phyloP scores from a whole-genome alignment of 345 rosid genomes.

The Citrus glauca region DNA sequence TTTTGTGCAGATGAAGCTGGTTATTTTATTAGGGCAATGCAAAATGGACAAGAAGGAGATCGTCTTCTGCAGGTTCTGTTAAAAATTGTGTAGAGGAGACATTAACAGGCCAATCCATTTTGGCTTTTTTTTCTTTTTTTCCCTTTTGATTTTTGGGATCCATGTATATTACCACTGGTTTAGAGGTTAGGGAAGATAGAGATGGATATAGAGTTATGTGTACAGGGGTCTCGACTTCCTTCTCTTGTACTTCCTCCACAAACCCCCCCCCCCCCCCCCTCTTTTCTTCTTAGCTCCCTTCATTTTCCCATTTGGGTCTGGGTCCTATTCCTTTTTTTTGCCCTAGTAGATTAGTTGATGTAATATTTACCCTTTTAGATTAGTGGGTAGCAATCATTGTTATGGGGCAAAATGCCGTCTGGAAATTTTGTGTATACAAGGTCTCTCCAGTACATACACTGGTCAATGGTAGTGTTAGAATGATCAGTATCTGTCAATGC shows the following conservation, averaged over 20 bases:
- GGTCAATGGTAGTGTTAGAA: constrained; percentile 3
- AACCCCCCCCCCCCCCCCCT: too few relatives aligned
- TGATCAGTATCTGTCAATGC: constrained; percentile 10
- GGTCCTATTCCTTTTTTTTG: constrained; percentile 24
- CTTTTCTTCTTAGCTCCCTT: neutral
- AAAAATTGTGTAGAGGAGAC: constrained; percentile 11
- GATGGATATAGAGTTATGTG: constrained; percentile 58
- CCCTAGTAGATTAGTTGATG: constrained; percentile 52
- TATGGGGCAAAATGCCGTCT: constrained; percentile 34
- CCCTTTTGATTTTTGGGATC: constrained; percentile 22
- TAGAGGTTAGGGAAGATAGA: constrained; percentile 48
- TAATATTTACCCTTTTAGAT: constrained; percentile 35
- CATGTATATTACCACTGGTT: constrained; percentile 55
- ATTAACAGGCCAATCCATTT: constrained; percentile 6
- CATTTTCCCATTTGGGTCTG: constrained; percentile 29
- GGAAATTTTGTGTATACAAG: constrained; percentile 55
- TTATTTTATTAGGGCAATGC: constrained; percentile 24
- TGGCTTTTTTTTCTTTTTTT: neutral
- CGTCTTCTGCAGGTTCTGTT: constrained; percentile 25
- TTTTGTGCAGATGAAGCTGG: constrained; percentile 45
- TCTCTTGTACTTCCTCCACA: constrained; percentile 14
- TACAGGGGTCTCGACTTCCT: constrained; percentile 49
- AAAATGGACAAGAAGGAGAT: constrained; percentile 14
- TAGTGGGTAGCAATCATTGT: constrained; percentile 44
- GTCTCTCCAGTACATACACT: constrained; percentile 18